Conservation (phyloP, 805 yeast genomes). For the Ogataea methylovora region DNA sequence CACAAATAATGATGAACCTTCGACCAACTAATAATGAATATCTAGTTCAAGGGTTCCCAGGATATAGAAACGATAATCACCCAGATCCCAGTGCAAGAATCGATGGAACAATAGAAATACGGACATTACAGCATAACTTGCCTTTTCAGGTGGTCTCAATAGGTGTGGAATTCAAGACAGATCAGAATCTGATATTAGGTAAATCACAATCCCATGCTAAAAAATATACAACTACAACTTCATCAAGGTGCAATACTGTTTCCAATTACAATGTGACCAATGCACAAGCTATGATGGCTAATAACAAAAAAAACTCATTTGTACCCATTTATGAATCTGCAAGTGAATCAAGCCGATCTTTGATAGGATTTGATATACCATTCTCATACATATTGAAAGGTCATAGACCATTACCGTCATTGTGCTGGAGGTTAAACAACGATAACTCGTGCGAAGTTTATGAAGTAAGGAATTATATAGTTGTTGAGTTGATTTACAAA, state of each 20-base stretch:
- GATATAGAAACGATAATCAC: neutral
- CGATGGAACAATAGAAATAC: neutral
- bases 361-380: conserved; percentile 1
- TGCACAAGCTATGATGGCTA: no score
- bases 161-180: neutral
- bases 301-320: no score
- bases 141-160: neutral
- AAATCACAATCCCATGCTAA: neutral
- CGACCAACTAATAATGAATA: no score
- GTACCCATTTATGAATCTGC: no score
- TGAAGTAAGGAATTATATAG: neutral
- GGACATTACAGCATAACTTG: neutral
- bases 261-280: no score
- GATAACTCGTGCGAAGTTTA: neutral
- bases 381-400: neutral
- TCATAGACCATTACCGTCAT: neutral
- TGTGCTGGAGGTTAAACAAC: neutral
- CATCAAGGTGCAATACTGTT: no score
- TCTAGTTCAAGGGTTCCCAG: no score
- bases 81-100: neutral
- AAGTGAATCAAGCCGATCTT: neutral
- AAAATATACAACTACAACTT: neutral
- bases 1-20: no score
- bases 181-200: neutral
- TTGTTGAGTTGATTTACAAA: neutral